Percentiles rank a stretch among this genome's conserved stretches.
These are phyloP conservation scores for Podospora didyma DNA, from an alignment of 495 filamentous ascomycete species.

Conservation along the genomic window DNA sequence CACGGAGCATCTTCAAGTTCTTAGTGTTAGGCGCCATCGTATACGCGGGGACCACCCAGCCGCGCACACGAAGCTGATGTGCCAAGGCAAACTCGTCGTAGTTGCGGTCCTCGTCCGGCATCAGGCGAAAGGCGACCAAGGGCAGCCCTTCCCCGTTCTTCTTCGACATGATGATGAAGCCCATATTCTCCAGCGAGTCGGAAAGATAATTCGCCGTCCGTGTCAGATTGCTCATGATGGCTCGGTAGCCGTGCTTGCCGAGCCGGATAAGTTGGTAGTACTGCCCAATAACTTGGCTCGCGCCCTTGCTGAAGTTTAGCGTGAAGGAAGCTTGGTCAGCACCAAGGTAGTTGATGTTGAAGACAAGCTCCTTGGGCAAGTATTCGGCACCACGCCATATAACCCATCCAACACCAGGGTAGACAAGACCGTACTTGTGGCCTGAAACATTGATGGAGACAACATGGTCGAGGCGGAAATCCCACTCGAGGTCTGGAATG, in stretches of 20 bases:
- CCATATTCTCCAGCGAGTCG: constrained; percentile 60
- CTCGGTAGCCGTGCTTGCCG: constrained; percentile 79
- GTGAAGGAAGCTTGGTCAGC: constrained; percentile 95
- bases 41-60: constrained; percentile 91
- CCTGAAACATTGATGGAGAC: constrained; percentile 90
- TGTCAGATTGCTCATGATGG: constrained; percentile 85
- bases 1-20: constrained; percentile 76
- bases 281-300: constrained; percentile 87
- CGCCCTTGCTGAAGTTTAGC: constrained; percentile 94
- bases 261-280: constrained; percentile 95
- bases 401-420: constrained; percentile 91
- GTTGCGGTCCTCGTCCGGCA: constrained; percentile 50
- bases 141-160: constrained; percentile 70
- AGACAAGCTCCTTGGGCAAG: constrained; percentile 85
- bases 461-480: constrained; percentile 81
- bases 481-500: constrained; percentile 76
- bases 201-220: constrained; percentile 78
- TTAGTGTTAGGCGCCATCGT: constrained; percentile 87
- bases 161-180: constrained; percentile 83
- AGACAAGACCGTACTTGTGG: constrained; percentile 77
- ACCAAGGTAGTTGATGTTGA: constrained; percentile 97
- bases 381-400: constrained; percentile 81
- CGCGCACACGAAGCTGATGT: constrained; percentile 74
- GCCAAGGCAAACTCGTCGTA: constrained; percentile 83
- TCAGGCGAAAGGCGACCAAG: constrained; percentile 78